Base-by-base conservation (phyloP, 805 yeast genomes). In the Yarrowia alimentaria region DNA sequence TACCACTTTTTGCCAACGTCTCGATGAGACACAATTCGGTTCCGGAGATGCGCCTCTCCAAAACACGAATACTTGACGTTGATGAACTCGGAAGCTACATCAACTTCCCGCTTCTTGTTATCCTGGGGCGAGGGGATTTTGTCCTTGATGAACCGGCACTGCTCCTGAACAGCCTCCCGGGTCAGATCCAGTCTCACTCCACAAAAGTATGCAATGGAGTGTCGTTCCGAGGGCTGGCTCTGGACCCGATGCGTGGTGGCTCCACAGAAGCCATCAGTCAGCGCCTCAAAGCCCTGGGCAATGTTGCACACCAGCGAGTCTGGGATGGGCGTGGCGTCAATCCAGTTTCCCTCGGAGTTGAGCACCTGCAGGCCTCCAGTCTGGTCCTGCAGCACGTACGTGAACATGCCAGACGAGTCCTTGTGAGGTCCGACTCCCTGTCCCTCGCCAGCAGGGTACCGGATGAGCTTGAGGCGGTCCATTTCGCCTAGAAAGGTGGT, bases 381-480 rank as follows among this genome's bases (percentile, higher is more conserved):
- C 52, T 73, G 67, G 9, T 79, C 84, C 58, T 81, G 85, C 56
- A 72, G 76, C 10, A 81, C 78, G 60, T 71, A 78, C 0, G 85
- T 80, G 21, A 81, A 59, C 58, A 81, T 69, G 51, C 79, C 84
- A 3, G 81, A 76, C 14, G 63, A 57, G 58, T 83, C 89, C 53
- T 84, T 72, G 59, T 82, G 88, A 3, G 84, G 81, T 1, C 85
- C 85, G 13, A 73, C 76, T 0, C 83, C 84, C 57, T 77, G 81
- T 9, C 43, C 40, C 12, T 53, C 50, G 13, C 45, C 54, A n/a
- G 56, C 33, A 3, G 85, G 85, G 57, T 80, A 80, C 20, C 76
- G 73, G 30, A 80, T 72, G 13, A 80, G 61, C 57, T 81, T 80
- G 72, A 80, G 76, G 58, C 79, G 78, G 54, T 75, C 70, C 52